Base-by-base conservation (phyloP, 352 stramenopile species). In the Blastocystis sp. region DNA sequence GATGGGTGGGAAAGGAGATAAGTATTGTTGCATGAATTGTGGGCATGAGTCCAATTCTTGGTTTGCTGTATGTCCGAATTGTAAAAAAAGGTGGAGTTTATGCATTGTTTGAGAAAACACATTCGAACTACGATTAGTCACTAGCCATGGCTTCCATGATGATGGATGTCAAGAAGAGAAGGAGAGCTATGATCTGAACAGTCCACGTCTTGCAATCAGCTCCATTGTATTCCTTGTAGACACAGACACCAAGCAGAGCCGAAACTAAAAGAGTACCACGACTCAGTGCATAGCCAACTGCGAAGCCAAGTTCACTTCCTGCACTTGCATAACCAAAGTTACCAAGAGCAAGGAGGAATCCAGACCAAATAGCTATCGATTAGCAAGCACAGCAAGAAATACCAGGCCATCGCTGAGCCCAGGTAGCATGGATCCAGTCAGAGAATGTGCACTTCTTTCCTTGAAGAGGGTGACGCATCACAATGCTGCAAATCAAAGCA, bases 321-420 rank as follows among this genome's bases (percentile, higher is more conserved):
- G 76, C 59, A 50, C 29, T 59, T 5, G 76, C 76, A 43, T 87
- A 87, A 26, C 59, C 63, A 20, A n/a, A 73, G 43, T 76, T 76
- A 43, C 76, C 76, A 13, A 87, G 63, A 13, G 76, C 39, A 5
- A 87, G 8, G 29, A 87, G 54, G 47, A 68, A 37, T 13, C 45
- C 76, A 20, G 76, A 87, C 76, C 76, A 87, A 43, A 87, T 87
- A 20, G 76, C 76, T 87, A 87, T 18, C 37, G 3, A 77, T 77
- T 4, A 77, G 11, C 43, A 4, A 11, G 5, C 18, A 3, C 5
- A 9, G 11, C 1, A 13, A 77, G 20, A 61, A 9, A 13, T 6
- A 77, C 66, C 66, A 20, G 70, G 70, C 70, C 70, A 80, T 23
- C 70, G 39, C 45, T 80, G 70, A 15, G 8, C 15, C 70, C 70